Base-by-base conservation (phyloP, 257 asterid genomes). In the Verbascum thapsus region DNA sequence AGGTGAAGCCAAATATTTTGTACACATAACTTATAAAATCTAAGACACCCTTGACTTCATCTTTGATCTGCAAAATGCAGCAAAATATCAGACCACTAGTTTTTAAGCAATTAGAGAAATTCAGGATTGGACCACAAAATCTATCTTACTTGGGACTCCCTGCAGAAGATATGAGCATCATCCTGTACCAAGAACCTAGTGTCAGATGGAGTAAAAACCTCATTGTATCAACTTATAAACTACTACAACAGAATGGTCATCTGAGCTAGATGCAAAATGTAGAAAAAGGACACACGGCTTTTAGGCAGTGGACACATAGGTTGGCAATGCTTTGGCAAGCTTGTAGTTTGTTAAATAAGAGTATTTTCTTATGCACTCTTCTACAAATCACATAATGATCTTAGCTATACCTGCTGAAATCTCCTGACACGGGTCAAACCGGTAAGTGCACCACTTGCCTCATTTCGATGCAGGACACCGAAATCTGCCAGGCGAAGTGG, bases 141-240 rank as follows among this genome's bases (percentile, higher is more conserved):
- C 32, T 37, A 61, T 62, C 82, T 74, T 71, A 90, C 99, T 77
- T 94, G 99, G 66, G 92, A 83, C 78, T 94, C 98, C 85, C 95
- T 80, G 88, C 99, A 94, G 79, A 94, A 90, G 74, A 94, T 94
- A 75, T 94, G 99, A 57, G 99, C 95, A 78, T 94, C 99, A 83
- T 94, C 99, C 99, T 94, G 95, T 61, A 68, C 66, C 52, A 81
- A 53, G 18, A 72, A 5, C 44, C 26, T 54, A 61, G 60, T 48
- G 68, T 76, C 71, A 67, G 70, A 75, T 57, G 58, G 49, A 70
- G 56, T 17, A 42, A 66, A 48, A 70, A 50, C 32, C 32, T 26
- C 13, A 39, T 26, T 39, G 34, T 43, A 55, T 68, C 12, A 67
- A 63, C 1, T 15, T 15, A 45, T 34, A 67, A 39, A 49, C 53